Evolutionary conservation across 2,329 filamentous ascomycete species (phyloP), one percentile per base, ranked within the genome.

Genomic region (Verticillium longisporum): DNA sequence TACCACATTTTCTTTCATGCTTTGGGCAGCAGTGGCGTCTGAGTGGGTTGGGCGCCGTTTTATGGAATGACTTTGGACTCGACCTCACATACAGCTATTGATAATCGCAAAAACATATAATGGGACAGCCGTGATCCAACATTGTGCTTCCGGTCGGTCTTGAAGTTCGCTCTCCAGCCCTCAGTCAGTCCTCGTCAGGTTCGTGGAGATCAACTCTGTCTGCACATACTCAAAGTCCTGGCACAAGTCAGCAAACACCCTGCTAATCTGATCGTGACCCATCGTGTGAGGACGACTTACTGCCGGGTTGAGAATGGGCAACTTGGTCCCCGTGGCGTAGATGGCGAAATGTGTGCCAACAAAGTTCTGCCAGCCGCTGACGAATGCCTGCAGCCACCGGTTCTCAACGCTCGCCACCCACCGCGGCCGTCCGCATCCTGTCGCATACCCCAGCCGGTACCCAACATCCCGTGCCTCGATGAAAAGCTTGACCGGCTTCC

Each of bases 301-400:
- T 13, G 62, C 63, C 9, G 55, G 14, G 21, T 61, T 65, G 2
- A 63, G 36, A 6, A 55, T 65, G 1, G 63, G 63, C 7, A 65
- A 57, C 15, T 54, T 58, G 1, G 58, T 60, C 4, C 63, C 63
- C 5, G 63, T 63, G 31, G 18, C 62, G 31, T 63, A 65, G 18
- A 65, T 65, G 2, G 58, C 63, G 33, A 65, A 62, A n/a, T 65
- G 63, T 3, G 60, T 62, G 3, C 63, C 63, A 1, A 65, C 63
- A 41, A 65, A 65, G 50, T 65, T 65, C 50, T 65, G 63, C 63
- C 63, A 65, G 0, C 63, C 63, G 6, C 63, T 56, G 1, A 65
- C 36, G 15, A 59, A 60, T 2, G 58, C 61, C 38, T 65, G 63
- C n/a, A 65, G 37, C 58, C 60, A 60, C 9, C 59, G 57, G 18